phyloP scores from a whole-genome alignment of 2,329 filamentous ascomycete species.

The Xylariaceae sp. region DNA sequence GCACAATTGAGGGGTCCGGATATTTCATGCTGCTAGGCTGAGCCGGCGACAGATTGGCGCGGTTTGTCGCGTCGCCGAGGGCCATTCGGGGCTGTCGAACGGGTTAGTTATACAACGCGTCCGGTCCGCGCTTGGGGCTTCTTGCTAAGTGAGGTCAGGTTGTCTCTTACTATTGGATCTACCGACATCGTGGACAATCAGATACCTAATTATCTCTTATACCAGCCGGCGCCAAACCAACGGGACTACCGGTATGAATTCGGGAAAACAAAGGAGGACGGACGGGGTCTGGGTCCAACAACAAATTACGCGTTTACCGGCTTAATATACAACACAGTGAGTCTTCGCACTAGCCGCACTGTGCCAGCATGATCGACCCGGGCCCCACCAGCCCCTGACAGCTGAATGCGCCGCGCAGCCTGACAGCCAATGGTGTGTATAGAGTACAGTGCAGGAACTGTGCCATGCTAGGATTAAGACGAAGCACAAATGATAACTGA shows the following conservation, averaged over 20 bases:
- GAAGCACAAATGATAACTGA: neutral
- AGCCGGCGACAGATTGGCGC: constrained; percentile 4
- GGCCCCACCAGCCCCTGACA: neutral
- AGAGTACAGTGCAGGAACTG: no score
- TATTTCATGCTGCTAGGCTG: neutral
- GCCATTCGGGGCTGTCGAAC: neutral
- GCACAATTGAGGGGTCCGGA: neutral
- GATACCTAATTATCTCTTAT: neutral
- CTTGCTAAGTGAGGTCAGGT: neutral
- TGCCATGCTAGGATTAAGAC: neutral
- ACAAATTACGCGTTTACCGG: neutral
- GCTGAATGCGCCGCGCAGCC: neutral
- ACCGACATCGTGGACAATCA: neutral
- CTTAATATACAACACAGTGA: neutral
- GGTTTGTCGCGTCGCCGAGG: constrained; percentile 5
- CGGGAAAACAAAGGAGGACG: no score
- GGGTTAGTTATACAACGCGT: neutral
- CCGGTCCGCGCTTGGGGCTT: neutral
- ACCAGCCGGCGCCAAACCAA: no score
- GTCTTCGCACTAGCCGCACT: neutral
- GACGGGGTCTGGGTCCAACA: no score
- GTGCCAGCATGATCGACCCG: neutral
- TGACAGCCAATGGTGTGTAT: neutral
- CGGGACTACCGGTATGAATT: no score
- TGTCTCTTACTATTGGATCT: constrained; percentile 1